Base-by-base conservation (phyloP, 2,329 filamentous ascomycete genomes). In the Paecilomyces variotii region DNA sequence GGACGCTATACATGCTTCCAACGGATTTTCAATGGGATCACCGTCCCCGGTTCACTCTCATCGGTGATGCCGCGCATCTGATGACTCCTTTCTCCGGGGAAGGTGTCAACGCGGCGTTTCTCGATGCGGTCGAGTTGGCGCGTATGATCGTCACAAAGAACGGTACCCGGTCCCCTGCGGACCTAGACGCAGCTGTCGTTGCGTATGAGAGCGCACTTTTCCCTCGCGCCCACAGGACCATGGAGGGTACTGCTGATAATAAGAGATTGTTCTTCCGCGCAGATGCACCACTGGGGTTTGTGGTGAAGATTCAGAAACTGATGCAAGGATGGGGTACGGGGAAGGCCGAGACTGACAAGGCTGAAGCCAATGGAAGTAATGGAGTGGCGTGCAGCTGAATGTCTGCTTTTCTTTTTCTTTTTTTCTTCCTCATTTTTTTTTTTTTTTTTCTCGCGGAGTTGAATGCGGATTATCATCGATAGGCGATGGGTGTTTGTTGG, bases 11-110 rank as follows among this genome's bases (percentile, higher is more conserved):
- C 53, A 67, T 67, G 60, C 63, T 72, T 11, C 67, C 67, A 14
- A 55, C 65, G 10, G 64, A 61, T 11, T 61, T 65, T 52, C 45
- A 54, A n/a, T 70, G 67, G 66, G 55, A 65, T 19, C 58, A 67
- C 55, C 58, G 55, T 6, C 50, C 63, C 28, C 63, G 64, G n/a
- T 55, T 65, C 1, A 68, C 68, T 3, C 39, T 70, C 5, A 63
- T 67, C 27, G 68, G 68, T 3, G 65, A 71, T 53, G 63, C 69
- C 19, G 65, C 68, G 3, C 67, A 70, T 57, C 35, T 69, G 5
- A 71, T 71, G 68, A 62, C 61, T 2, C 67, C 66, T 2, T 72
- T 70, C 60, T 61, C 65, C 14, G 69, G 65, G 4, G 63, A 65
- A 30, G 62, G 64, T 9, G 64, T 68, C 7, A 70, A 69, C n/a